Percentiles rank a stretch among this genome's conserved stretches.
These are phyloP conservation scores for Triadica sebifera DNA, from an alignment of 345 rosid genomes.

Conservation along the genomic window DNA sequence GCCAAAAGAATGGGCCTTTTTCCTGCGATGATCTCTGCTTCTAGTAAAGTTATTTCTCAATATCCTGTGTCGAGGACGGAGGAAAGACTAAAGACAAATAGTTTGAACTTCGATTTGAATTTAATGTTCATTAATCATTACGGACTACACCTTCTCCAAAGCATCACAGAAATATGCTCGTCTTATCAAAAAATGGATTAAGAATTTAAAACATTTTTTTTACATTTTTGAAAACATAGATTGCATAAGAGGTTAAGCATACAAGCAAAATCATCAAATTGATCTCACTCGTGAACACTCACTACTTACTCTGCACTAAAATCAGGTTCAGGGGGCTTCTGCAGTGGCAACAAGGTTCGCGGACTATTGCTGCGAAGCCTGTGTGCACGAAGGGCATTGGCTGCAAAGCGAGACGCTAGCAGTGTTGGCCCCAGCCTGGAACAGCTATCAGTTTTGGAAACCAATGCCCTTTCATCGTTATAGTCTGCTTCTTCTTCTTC, in stretches of 20 bases:
- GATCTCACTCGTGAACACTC: not conserved
- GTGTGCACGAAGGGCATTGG: constrained; percentile 59
- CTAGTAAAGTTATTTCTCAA: no score
- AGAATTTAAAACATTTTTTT: not conserved
- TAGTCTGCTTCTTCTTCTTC: constrained; percentile 52
- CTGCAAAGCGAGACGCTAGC: constrained; percentile 72
- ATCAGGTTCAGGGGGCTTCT: constrained; percentile 84
- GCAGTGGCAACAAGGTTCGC: constrained; percentile 43
- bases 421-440: constrained; percentile 62
- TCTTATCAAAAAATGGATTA: not conserved
- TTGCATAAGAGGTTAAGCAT: not conserved
- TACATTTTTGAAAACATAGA: not conserved
- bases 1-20: no score
- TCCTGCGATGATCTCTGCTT: no score
- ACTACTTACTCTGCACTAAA: constrained; percentile 29
- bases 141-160: not conserved
- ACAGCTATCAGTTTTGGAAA: constrained; percentile 17
- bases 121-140: not conserved
- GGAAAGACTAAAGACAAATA: no score
- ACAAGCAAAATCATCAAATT: constrained; percentile 1
- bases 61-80: no score
- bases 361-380: constrained; percentile 32
- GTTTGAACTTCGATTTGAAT: not conserved
- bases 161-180: not conserved
- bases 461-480: constrained; percentile 29